Base-by-base conservation (phyloP, 2,329 filamentous ascomycete species). In the Fusarium mangiferae region DNA sequence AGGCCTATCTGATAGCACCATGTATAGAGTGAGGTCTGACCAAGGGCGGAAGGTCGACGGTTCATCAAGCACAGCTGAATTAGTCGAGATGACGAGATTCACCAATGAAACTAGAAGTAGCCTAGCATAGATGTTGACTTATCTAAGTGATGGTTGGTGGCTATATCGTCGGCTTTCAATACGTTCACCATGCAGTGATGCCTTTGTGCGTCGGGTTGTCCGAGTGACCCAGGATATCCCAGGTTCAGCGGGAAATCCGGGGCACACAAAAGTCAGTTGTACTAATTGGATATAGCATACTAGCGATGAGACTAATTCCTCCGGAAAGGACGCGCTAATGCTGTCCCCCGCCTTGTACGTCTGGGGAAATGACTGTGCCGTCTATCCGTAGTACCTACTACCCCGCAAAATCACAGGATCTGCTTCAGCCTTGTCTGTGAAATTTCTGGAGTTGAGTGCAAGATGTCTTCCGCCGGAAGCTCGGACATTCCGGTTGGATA, bases 21-120 rank as follows among this genome's bases (percentile, higher is more conserved):
- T 33, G 4, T 64, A 64, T 8, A 41, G 44, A 30, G 59, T 20
- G 2, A 45, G 38, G 2, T 22, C 62, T 4, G 30, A 28, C 5
- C 33, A 33, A 3, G 59, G 22, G 7, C 28, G 14, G 2, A 57
- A 57, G 28, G 39, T 57, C 10, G 62, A 46, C 18, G 59, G 45
- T 1, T 65, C 62, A 9, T 65, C 59, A 0, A 65, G 62, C 18
- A 65, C 62, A 46, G 59, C 62, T 26, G 62, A 65, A 9, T 49
- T 65, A 4, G 62, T 64, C 7, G 59, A 65, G 39, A 64, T 65
- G 62, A 46, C 62, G 14, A 38, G 39, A 4, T 10, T 65, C 6
- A 38, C 42, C 4, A 45, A 52, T 28, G 62, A 65, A 13, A 57
- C 54, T 6, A 57, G 54, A 33, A 45, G 38, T 26, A 56, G 39